phyloP scores from a whole-genome alignment of 2,329 filamentous ascomycete species.

The Alternaria triticimaculans region DNA sequence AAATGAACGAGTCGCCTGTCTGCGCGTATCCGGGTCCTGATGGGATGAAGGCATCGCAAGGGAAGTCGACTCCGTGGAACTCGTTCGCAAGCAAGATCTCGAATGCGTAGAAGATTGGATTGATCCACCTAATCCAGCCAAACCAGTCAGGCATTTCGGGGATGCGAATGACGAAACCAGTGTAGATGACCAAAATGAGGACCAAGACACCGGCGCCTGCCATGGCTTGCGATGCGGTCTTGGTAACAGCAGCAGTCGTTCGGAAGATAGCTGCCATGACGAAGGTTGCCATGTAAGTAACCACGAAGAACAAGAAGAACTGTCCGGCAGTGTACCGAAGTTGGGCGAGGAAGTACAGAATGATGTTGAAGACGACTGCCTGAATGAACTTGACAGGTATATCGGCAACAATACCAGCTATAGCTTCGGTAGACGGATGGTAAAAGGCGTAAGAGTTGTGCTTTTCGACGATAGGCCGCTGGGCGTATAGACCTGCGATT shows the following conservation, averaged over 20 bases:
- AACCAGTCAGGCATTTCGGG: slow-evolving; percentile 61
- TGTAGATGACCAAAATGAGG: slow-evolving; percentile 68
- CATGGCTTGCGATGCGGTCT: slow-evolving; percentile 67
- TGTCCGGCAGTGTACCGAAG: slow-evolving; percentile 72
- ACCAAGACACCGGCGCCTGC: slow-evolving; percentile 64
- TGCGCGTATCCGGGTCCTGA: slow-evolving; percentile 43
- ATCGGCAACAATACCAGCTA: slow-evolving; percentile 82
- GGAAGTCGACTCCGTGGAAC: slow-evolving; percentile 43
- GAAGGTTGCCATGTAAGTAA: slow-evolving; percentile 61
- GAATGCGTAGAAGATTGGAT: slow-evolving; percentile 80
- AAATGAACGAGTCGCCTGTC: slow-evolving; percentile 43
- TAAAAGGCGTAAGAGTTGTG: slow-evolving; percentile 86
- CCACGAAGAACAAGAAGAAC: slow-evolving; percentile 82
- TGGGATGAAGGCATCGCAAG: slow-evolving; percentile 49
- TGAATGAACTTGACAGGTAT: slow-evolving; percentile 80
- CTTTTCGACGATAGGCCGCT: slow-evolving; percentile 91
- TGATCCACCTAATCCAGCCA: slow-evolving; percentile 62
- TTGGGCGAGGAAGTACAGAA: slow-evolving; percentile 85
- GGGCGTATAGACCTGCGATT: slow-evolving; percentile 68
- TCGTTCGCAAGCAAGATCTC: slow-evolving; percentile 83
- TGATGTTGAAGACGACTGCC: slow-evolving; percentile 75
- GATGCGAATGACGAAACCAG: slow-evolving; percentile 72
- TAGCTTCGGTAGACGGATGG: slow-evolving; percentile 83
- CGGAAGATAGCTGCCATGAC: slow-evolving; percentile 85
- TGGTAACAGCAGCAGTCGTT: slow-evolving; percentile 74